Evolutionary conservation across 179 eudicot species (phyloP).

Genomic region (Vitellaria paradoxa): DNA sequence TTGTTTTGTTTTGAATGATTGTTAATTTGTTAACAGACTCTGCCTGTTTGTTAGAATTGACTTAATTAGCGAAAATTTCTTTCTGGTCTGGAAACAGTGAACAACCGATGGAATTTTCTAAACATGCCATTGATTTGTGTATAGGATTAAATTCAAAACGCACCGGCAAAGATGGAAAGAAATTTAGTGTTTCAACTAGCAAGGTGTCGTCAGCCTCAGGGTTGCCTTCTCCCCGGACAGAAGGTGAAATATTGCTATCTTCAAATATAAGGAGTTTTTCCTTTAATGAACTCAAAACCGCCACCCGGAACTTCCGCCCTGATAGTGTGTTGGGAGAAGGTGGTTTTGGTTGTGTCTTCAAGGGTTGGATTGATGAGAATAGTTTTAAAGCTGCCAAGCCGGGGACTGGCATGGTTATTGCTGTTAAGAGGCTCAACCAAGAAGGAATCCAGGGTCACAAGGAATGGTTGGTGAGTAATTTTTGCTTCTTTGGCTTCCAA

Average conservation of each 20-base stretch:
- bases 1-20: not conserved
- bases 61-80: not conserved
- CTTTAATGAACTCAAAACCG: conserved; percentile 59
- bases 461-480: conserved; percentile 76
- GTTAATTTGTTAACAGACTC: not conserved
- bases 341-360: conserved; percentile 86
- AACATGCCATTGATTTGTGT: not conserved
- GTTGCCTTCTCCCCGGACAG: conserved; percentile 51
- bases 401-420: conserved; percentile 80
- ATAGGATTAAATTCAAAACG: not conserved
- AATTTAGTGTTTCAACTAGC: conserved; percentile 18
- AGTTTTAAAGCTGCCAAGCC: conserved; percentile 69
- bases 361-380: conserved; percentile 89
- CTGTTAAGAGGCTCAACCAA: conserved; percentile 76
- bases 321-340: conserved; percentile 93
- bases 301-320: conserved; percentile 83
- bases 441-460: conserved; percentile 80
- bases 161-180: conserved; percentile 10
- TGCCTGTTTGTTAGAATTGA: not conserved
- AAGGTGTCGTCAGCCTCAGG: conserved; percentile 31
- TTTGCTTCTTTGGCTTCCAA: conserved; percentile 4
- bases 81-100: not conserved
- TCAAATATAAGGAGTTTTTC: conserved; percentile 58
- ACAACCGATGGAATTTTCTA: not conserved
- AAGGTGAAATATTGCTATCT: conserved; percentile 62